Evolutionary conservation across 352 stramenopile species (phyloP).

Genomic region (Globisporangium lucens): DNA sequence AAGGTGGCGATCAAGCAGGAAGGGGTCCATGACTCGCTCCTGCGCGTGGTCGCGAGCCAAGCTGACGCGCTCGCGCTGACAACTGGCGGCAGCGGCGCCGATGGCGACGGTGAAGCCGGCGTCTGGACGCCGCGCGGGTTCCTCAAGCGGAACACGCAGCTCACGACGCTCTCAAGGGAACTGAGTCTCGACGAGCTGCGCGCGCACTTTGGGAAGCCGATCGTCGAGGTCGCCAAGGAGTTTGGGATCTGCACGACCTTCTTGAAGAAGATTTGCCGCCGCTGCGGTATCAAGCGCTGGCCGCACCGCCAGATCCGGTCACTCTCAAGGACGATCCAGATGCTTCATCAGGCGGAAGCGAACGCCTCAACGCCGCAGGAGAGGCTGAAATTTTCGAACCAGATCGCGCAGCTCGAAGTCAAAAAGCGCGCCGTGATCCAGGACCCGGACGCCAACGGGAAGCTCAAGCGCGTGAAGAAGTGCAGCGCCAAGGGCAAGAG

Average conservation of each 20-base stretch:
- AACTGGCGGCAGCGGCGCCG: conserved; percentile 14
- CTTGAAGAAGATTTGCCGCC: conserved; percentile 86
- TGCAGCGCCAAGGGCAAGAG: conserved; percentile 19
- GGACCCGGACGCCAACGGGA: conserved; percentile 55
- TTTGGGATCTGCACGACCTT: conserved; percentile 79
- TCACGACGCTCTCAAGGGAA: conserved; percentile 47
- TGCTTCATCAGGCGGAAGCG: conserved; percentile 61
- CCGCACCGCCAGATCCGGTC: conserved; percentile 81
- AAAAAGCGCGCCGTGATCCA: conserved; percentile 69
- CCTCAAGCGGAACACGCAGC: conserved; percentile 37
- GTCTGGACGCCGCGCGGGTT: conserved; percentile 12
- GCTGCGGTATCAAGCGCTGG: conserved; percentile 80
- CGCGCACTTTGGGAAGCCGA: conserved; percentile 58
- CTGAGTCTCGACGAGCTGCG: conserved; percentile 62
- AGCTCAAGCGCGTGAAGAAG: conserved; percentile 67
- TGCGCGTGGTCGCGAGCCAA: conserved; percentile 40
- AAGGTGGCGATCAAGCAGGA: conserved; percentile 13
- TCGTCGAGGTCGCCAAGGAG: conserved; percentile 61
- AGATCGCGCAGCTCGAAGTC: conserved; percentile 60
- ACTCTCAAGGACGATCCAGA: conserved; percentile 65
- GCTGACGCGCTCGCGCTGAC: conserved; percentile 6
- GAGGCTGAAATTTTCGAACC: conserved; percentile 42
- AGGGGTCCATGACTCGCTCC: conserved; percentile 31
- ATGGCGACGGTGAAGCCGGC: not conserved
- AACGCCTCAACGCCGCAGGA: conserved; percentile 41